A percentile compares a stretch with the other conserved stretches of the same genome.
These are phyloP conservation scores for Cutaneotrichosporon mucoides DNA, from an alignment of 1,284 basidiomycete genomes.

Conservation along the genomic window DNA sequence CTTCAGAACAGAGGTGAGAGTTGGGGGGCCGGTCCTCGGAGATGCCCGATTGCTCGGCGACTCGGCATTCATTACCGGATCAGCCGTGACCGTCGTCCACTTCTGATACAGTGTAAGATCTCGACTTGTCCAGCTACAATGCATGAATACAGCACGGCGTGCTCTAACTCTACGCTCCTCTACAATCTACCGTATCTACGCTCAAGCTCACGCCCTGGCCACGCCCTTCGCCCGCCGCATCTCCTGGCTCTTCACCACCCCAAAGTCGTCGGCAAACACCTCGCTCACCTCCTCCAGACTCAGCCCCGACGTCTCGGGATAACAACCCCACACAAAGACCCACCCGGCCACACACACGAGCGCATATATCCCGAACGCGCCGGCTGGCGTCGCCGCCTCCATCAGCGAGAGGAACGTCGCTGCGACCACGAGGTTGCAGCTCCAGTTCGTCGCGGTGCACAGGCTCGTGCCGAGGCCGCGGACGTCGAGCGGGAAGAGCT, in stretches of 20 bases:
- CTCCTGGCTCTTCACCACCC: slow-evolving; percentile 46
- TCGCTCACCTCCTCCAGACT: slow-evolving; percentile 52
- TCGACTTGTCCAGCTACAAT: not conserved
- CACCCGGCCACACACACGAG: slow-evolving; percentile 67
- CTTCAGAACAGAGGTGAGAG: not conserved
- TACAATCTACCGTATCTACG: not conserved
- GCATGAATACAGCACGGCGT: too few species aligned
- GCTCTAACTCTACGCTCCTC: too few species aligned
- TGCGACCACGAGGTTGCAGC: slow-evolving; percentile 67
- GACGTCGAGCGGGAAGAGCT: slow-evolving; percentile 73
- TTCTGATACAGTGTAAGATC: too few species aligned
- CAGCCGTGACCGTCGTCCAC: too few species aligned
- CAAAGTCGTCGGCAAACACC: slow-evolving; percentile 52
- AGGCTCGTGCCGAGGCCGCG: slow-evolving; percentile 75
- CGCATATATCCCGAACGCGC: slow-evolving; percentile 75
- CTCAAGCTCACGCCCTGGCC: not conserved
- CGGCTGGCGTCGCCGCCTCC: slow-evolving; percentile 67
- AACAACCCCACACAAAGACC: slow-evolving; percentile 64
- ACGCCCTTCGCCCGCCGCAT: slow-evolving; percentile 22
- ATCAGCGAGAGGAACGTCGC: slow-evolving; percentile 73
- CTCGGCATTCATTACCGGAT: not conserved
- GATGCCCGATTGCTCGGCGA: not conserved
- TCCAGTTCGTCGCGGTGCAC: slow-evolving; percentile 77
- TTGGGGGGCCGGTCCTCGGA: not conserved
- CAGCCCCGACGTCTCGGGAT: slow-evolving; percentile 64